A percentile compares a stretch with the other conserved stretches of the same genome.
phyloP scores from a whole-genome alignment of 495 filamentous ascomycete species.

The Schizothecium vesticola region DNA sequence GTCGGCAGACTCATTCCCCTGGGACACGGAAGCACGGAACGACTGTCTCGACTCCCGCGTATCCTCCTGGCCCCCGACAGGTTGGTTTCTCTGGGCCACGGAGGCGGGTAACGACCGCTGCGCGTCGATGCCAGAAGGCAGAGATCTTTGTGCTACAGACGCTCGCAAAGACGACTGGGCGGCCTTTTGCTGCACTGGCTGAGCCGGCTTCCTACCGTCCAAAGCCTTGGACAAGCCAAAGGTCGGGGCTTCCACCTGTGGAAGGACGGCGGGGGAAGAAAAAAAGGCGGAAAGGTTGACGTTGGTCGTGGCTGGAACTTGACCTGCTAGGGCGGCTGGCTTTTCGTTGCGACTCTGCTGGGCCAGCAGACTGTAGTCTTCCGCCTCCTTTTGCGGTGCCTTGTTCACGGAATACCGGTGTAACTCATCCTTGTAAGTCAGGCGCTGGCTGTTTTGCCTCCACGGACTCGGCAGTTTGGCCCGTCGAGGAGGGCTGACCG shows the following conservation, averaged over 20 bases:
- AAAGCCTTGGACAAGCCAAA: conserved; percentile 3
- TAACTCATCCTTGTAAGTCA: conserved; percentile 29
- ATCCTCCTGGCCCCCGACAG: background rate
- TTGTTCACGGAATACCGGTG: conserved; percentile 10
- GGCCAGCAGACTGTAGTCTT: conserved; percentile 35
- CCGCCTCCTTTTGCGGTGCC: conserved; percentile 1
- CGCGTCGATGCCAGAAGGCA: background rate
- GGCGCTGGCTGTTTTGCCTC: conserved; percentile 31
- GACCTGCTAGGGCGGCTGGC: background rate
- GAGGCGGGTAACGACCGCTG: background rate
- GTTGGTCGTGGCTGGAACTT: conserved; percentile 21
- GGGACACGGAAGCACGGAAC: background rate
- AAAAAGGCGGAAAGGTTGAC: conserved; percentile 42
- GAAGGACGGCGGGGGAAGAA: conserved; percentile 41
- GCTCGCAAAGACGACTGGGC: background rate
- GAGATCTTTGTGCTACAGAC: background rate
- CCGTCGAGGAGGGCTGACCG: conserved; percentile 27
- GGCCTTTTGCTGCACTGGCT: conserved; percentile 8
- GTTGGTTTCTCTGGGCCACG: background rate
- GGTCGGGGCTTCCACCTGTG: conserved; percentile 16
- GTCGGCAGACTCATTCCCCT: background rate
- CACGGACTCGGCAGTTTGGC: conserved; percentile 42
- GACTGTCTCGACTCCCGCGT: background rate
- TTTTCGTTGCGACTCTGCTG: conserved; percentile 8
- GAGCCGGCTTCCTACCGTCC: conserved; percentile 9